Evolutionary conservation across 768 basidiomycete species (phyloP).

Genomic region (Grammothele lineata): DNA sequence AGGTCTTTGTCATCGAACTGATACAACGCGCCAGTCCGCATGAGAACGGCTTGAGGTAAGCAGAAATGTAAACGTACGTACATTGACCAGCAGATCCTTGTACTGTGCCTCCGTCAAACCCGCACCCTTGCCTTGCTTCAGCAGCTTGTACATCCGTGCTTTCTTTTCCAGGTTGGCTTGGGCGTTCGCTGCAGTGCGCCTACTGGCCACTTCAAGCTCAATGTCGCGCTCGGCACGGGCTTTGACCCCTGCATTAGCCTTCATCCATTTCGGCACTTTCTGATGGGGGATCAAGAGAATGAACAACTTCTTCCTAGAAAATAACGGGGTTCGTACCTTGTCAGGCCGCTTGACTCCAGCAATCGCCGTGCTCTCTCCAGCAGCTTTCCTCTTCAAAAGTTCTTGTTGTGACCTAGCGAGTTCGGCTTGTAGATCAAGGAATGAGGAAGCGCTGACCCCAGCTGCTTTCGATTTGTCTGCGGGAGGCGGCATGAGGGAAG

Average conservation of each 20-base stretch:
- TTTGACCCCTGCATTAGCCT: conserved; percentile 70
- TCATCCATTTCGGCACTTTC: conserved; percentile 50
- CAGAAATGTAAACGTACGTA: too few species aligned
- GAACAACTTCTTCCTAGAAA: too few species aligned
- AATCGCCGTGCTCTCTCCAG: conserved; percentile 47
- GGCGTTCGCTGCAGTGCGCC: conserved; percentile 37
- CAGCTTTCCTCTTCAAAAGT: conserved; percentile 58
- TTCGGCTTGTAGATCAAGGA: conserved; percentile 75
- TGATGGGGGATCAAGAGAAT: background rate
- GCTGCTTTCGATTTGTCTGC: conserved; percentile 58
- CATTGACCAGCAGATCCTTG: too few species aligned
- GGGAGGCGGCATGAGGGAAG: conserved; percentile 33
- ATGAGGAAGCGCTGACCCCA: conserved; percentile 68
- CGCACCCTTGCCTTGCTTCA: conserved; percentile 72
- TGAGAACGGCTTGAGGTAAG: background rate
- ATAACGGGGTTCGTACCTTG: conserved; percentile 63
- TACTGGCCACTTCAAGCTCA: conserved; percentile 65
- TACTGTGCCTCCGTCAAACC: conserved; percentile 75
- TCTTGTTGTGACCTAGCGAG: conserved; percentile 53
- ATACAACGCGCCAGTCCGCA: background rate
- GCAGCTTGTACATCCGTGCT: conserved; percentile 74
- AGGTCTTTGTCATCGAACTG: conserved; percentile 65
- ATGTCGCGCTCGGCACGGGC: conserved; percentile 61
- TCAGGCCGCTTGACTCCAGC: conserved; percentile 64
- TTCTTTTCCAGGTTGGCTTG: conserved; percentile 72